phyloP scores from a whole-genome alignment of 2,329 filamentous ascomycete species.

The Neofusicoccum umdonicola region DNA sequence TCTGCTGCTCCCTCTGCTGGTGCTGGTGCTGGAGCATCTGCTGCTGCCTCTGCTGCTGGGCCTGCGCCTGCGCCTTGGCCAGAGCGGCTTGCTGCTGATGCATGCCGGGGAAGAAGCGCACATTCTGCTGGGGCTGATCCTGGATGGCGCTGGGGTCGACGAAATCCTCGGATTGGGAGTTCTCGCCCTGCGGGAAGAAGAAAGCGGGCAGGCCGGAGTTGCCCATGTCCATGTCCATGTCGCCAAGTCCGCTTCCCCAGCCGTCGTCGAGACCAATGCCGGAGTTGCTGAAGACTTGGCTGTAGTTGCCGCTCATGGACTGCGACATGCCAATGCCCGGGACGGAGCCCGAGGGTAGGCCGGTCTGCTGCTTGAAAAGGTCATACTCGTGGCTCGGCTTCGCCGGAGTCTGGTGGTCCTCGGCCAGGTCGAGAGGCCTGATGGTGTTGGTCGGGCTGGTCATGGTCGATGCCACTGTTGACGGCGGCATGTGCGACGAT shows the following conservation, averaged over 20 bases:
- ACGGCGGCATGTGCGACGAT: slow-evolving; percentile 48
- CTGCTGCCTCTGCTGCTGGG: slow-evolving; percentile 53
- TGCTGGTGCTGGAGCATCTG: slow-evolving; percentile 50
- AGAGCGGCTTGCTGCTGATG: slow-evolving; percentile 80
- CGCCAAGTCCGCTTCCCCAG: slow-evolving; percentile 51
- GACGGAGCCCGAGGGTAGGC: slow-evolving; percentile 79
- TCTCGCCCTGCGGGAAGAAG: slow-evolving; percentile 57
- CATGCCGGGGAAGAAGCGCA: slow-evolving; percentile 87
- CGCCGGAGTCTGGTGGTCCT: slow-evolving; percentile 60
- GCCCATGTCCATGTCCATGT: slow-evolving; percentile 65
- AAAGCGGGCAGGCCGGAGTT: slow-evolving; percentile 52
- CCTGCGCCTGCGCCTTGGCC: slow-evolving; percentile 31
- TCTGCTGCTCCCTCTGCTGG: slow-evolving; percentile 31
- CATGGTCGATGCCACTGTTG: slow-evolving; percentile 52
- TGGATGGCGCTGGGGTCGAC: slow-evolving; percentile 74
- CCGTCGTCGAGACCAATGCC: slow-evolving; percentile 67
- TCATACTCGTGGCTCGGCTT: slow-evolving; percentile 94
- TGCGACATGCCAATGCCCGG: slow-evolving; percentile 67
- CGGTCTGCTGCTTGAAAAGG: slow-evolving; percentile 92
- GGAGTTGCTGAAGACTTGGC: slow-evolving; percentile 53
- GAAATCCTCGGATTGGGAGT: slow-evolving; percentile 51
- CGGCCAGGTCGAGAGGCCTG: slow-evolving; percentile 47
- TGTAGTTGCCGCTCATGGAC: slow-evolving; percentile 36
- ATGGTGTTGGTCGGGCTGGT: slow-evolving; percentile 54
- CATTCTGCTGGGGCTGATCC: slow-evolving; percentile 57